Percentiles rank a stretch among this genome's conserved stretches.
These are phyloP conservation scores for Aspergillus sojae DNA, from an alignment of 2,329 filamentous ascomycete species.

Conservation along the genomic window DNA sequence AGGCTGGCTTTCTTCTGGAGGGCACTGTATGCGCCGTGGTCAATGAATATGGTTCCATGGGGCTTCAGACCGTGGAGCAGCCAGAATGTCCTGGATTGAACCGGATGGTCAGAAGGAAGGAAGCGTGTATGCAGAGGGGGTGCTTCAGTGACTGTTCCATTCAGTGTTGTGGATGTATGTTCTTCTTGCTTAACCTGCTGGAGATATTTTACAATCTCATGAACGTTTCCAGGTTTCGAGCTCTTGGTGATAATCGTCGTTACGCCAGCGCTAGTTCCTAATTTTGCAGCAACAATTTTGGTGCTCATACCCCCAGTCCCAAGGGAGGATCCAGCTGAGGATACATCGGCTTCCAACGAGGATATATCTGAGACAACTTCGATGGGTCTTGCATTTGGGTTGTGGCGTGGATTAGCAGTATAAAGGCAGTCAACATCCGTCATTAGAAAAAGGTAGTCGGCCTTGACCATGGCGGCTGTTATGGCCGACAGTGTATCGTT, in stretches of 20 bases:
- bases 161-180: conserved; percentile 20
- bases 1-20: conserved; percentile 82
- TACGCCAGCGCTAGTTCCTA: conserved; percentile 91
- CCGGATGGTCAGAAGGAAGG: conserved; percentile 78
- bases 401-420: conserved; percentile 86
- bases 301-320: conserved; percentile 97
- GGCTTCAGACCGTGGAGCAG: conserved; percentile 88
- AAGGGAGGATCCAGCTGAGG: conserved; percentile 81
- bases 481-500: conserved; percentile 98
- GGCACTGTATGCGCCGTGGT: conserved; percentile 82
- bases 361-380: conserved; percentile 90
- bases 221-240: conserved; percentile 89
- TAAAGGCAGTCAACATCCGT: conserved; percentile 98
- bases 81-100: conserved; percentile 96
- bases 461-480: conserved; percentile 94
- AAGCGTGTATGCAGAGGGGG: conserved; percentile 87
- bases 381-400: conserved; percentile 85
- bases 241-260: conserved; percentile 94
- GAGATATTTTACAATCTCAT: conserved; percentile 80
- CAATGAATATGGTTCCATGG: conserved; percentile 90
- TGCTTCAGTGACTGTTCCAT: conserved; percentile 26
- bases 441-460: conserved; percentile 96
- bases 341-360: conserved; percentile 82
- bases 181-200: conserved; percentile 59
- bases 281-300: conserved; percentile 89